Conservation (phyloP, 495 filamentous ascomycete genomes). For the Endocarpon pusillum region DNA sequence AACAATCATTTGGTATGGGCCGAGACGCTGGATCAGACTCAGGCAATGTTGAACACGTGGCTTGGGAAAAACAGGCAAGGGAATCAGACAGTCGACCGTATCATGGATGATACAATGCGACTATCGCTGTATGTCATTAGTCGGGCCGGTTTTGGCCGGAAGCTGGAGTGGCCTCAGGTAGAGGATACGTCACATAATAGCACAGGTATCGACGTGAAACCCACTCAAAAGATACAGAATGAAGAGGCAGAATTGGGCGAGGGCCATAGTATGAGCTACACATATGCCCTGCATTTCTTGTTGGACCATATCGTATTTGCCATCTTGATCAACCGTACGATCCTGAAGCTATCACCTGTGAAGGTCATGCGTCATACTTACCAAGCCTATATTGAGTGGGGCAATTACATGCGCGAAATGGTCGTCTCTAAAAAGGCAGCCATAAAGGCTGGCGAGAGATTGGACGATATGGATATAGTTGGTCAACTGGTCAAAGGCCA, state of each 20-base stretch:
- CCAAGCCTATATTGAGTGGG: constrained; percentile 39
- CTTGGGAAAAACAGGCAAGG: neutral
- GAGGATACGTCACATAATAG: constrained; percentile 1
- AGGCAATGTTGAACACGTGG: constrained; percentile 22
- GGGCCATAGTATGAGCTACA: constrained; percentile 9
- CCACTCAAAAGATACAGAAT: constrained; percentile 1
- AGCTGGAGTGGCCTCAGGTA: neutral
- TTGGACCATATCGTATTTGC: constrained; percentile 7
- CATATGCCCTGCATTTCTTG: constrained; percentile 13
- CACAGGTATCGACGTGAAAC: neutral
- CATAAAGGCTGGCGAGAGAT: constrained; percentile 3
- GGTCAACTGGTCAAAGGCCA: constrained; percentile 31
- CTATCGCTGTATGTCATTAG: constrained; percentile 29
- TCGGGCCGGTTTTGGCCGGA: constrained; percentile 25
- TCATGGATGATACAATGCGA: constrained; percentile 21
- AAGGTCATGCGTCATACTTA: constrained; percentile 27
- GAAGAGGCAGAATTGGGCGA: constrained; percentile 1
- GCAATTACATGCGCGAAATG: constrained; percentile 47
- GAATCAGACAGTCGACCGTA: constrained; percentile 1
- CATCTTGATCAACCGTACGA: constrained; percentile 2
- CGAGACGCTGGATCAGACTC: constrained; percentile 15
- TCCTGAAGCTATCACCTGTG: constrained; percentile 30
- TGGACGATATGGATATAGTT: constrained; percentile 48
- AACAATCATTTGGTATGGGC: constrained; percentile 30
- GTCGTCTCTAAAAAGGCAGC: constrained; percentile 14